Conservation (phyloP, 78 protist genomes). For the Anaeramoeba flamelloides region DNA sequence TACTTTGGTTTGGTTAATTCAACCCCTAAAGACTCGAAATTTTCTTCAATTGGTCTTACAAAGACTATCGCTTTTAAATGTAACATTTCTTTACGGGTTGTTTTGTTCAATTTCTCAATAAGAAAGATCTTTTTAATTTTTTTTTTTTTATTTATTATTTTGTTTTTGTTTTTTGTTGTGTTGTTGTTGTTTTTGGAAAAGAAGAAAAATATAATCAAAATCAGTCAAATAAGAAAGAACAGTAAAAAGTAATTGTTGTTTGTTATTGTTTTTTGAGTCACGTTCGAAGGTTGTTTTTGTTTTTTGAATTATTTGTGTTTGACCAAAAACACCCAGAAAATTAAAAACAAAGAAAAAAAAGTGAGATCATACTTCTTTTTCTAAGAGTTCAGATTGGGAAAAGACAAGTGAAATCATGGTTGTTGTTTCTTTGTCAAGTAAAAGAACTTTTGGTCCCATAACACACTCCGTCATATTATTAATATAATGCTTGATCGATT, state of each 20-base stretch:
- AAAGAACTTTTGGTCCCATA: slow-evolving; percentile 66
- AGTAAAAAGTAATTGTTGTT: no score
- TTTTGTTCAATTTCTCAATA: slow-evolving; percentile 49
- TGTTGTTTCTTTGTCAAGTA: slow-evolving; percentile 63
- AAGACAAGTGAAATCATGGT: slow-evolving; percentile 62
- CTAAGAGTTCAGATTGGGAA: slow-evolving; percentile 57
- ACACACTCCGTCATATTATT: slow-evolving; percentile 28
- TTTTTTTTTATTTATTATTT: no score
- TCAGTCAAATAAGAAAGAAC: no score
- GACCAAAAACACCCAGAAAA: no score
- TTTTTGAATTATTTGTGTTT: no score
- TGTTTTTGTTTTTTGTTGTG: no score
- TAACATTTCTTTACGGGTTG: slow-evolving; percentile 36
- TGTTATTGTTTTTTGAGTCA: no score
- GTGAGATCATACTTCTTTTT: slow-evolving; percentile 24
- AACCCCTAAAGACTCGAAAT: slow-evolving; percentile 21
- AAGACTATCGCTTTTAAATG: slow-evolving; percentile 60
- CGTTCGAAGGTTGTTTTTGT: no score
- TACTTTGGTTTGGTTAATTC: slow-evolving; percentile 54
- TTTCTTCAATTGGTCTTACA: slow-evolving; percentile 63
- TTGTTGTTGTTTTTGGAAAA: no score
- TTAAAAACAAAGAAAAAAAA: no score
- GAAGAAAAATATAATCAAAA: no score
- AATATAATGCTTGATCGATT: slow-evolving; percentile 54
- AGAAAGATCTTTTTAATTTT: slow-evolving; percentile 79